A percentile compares a stretch with the other conserved stretches of the same genome.
Evolutionary conservation across 2,329 filamentous ascomycete genomes (phyloP).

Genomic region (Fonsecaea monophora): DNA sequence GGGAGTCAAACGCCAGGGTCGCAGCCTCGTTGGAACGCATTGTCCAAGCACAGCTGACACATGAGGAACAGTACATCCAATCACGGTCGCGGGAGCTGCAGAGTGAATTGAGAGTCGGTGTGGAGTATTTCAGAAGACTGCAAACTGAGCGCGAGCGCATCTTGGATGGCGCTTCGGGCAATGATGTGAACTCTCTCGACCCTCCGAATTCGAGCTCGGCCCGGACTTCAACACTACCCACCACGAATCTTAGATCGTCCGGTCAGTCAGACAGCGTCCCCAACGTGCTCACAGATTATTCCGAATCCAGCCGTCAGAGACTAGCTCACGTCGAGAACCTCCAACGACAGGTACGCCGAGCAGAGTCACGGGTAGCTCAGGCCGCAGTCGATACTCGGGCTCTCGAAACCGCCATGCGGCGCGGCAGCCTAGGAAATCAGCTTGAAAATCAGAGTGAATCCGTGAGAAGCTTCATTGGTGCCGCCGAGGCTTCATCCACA

Average conservation of each 20-base stretch:
- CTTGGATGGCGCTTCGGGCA: slow-evolving; percentile 6
- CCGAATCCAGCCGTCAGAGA: slow-evolving; percentile 27
- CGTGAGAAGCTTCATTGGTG: slow-evolving; percentile 4
- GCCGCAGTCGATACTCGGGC: slow-evolving; percentile 33
- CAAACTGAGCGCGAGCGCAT: slow-evolving; percentile 29
- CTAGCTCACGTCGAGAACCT: slow-evolving; percentile 34
- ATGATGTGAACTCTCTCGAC: neutral
- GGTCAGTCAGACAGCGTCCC: slow-evolving; percentile 14
- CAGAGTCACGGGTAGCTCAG: slow-evolving; percentile 37
- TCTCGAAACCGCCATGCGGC: slow-evolving; percentile 26
- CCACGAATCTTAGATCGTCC: slow-evolving; percentile 22
- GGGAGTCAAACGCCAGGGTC: slow-evolving; percentile 25
- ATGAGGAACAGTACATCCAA: slow-evolving; percentile 33
- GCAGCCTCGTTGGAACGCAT: slow-evolving; percentile 35
- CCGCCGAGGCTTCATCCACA: slow-evolving; percentile 3
- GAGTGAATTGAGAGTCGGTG: slow-evolving; percentile 29
- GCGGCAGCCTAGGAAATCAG: neutral
- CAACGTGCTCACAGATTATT: slow-evolving; percentile 29
- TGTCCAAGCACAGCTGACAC: slow-evolving; percentile 32
- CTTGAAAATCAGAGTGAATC: neutral
- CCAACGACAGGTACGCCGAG: slow-evolving; percentile 36
- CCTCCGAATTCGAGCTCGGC: slow-evolving; percentile 25
- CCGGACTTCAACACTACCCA: slow-evolving; percentile 35
- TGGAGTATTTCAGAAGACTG: slow-evolving; percentile 26
- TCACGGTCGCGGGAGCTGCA: slow-evolving; percentile 37